These are phyloP conservation scores for Verticillium zaregamsianum DNA, from an alignment of 2,329 filamentous ascomycete genomes.

Conservation along the genomic window DNA sequence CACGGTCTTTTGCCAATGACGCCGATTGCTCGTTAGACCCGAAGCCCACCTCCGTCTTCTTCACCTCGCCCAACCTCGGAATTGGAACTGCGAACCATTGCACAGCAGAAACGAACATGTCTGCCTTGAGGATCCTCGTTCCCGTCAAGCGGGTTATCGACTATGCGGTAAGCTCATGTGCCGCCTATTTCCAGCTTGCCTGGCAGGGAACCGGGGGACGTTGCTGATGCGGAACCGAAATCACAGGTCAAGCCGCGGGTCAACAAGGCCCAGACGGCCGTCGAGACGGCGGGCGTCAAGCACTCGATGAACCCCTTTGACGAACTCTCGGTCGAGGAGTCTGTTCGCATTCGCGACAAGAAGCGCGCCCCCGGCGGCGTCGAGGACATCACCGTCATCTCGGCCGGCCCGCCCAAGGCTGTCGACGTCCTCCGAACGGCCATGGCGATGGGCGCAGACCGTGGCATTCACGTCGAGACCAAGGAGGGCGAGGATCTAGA, in stretches of 20 bases:
- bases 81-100: constrained; percentile 1
- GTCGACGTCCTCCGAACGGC: constrained; percentile 88
- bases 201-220: background rate
- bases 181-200: background rate
- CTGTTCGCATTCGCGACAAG: constrained; percentile 89
- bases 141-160: constrained; percentile 83
- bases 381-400: constrained; percentile 86
- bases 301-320: constrained; percentile 99
- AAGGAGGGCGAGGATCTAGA: constrained; percentile 75
- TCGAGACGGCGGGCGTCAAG: constrained; percentile 91
- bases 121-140: constrained; percentile 55
- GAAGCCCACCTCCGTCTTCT: constrained; percentile 6
- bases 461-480: constrained; percentile 80
- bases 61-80: background rate
- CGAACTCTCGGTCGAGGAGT: constrained; percentile 96
- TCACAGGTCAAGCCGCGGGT: constrained; percentile 63
- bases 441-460: constrained; percentile 98
- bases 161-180: constrained; percentile 65
- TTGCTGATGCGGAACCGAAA: background rate
- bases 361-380: constrained; percentile 69
- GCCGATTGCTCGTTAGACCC: constrained; percentile 2
- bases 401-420: constrained; percentile 82
- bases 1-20: constrained; percentile 14
- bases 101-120: constrained; percentile 9
- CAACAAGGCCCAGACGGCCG: constrained; percentile 73